Evolutionary conservation across 2,329 filamentous ascomycete species (phyloP), one percentile per base, ranked within the genome.

Genomic region (Bertia moriformis): DNA sequence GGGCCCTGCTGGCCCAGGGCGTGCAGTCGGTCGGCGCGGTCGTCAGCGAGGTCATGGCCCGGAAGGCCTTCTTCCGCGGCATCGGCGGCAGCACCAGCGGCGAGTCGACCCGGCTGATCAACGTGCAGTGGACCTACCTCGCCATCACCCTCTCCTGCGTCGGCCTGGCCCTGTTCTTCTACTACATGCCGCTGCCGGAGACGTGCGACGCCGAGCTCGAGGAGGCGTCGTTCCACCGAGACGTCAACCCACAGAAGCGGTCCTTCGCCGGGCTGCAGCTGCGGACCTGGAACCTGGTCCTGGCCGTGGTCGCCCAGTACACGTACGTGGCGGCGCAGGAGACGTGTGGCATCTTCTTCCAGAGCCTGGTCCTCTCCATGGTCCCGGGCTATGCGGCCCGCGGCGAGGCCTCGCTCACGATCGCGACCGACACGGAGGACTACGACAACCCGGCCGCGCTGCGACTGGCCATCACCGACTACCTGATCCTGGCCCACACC

Each of bases 71-170:
- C 51, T 89, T 89, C 58, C 67, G 65, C 19, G 61, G 67, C 12
- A 67, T 83, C 5, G 62, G 68, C 22, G 51, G 48, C 15, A 42
- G 50, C 14, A 46, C 45, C 15, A 47, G 38, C 13, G 50, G 48
- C 22, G 53, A 46, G n/a, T 51, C 65, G 2, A 56, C 65, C 19
- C 71, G 70, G 1, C 66, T 91, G 3, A 69, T 83, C 44, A 76
- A 81, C 43, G 81, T 89, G 2, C 85, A 91, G 56, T 93, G 81
- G 80, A 83, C 83, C 0, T 91, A 91, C 48, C 69, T 91, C n/a
- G 80, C 78, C 40, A 80, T 89, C 43, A 84, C 83, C 0, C 64
- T 81, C 18, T 78, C 87, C 41, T 83, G 81, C 42, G 82, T 80
- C 39, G 62, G 72, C 3, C 65, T 93, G 2, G 82, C 76, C 0